phyloP scores from a whole-genome alignment of 2,329 filamentous ascomycete species.

The Chaetomium strumarium region DNA sequence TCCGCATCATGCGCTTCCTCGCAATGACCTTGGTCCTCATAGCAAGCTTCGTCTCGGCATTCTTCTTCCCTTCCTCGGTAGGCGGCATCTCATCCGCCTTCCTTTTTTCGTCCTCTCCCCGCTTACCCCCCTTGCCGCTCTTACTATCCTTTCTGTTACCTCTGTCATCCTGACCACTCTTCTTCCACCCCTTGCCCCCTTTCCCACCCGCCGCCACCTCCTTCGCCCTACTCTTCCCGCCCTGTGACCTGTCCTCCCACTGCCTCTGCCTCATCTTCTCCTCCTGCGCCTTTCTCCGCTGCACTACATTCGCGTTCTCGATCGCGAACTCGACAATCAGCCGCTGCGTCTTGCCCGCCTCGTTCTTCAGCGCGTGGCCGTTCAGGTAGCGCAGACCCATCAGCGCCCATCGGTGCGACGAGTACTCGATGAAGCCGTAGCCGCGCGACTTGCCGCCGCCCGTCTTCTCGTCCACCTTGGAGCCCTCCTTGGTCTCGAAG shows the following conservation, averaged over 20 bases:
- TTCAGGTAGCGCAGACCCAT: conserved; percentile 96
- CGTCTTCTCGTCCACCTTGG: conserved; percentile 70
- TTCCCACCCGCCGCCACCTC: conserved; percentile 25
- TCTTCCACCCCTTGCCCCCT: conserved; percentile 11
- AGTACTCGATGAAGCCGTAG: conserved; percentile 97
- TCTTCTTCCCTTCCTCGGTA: conserved; percentile 33
- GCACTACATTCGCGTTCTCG: conserved; percentile 95
- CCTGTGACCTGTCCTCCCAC: conserved; percentile 15
- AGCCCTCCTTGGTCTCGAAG: conserved; percentile 80
- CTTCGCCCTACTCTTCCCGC: conserved; percentile 1
- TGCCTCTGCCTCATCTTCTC: conserved; percentile 27
- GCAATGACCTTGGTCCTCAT: conserved; percentile 72
- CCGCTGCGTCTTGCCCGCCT: conserved; percentile 73
- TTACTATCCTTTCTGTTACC: conserved; percentile 14
- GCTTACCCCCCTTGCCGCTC: conserved; percentile 29
- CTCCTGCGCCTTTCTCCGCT: conserved; percentile 63
- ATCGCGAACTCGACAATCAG: conserved; percentile 96
- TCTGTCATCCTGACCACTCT: not conserved
- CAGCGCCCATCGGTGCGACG: conserved; percentile 84
- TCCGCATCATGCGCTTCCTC: conserved; percentile 74
- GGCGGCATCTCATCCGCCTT: conserved; percentile 26
- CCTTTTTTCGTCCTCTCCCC: conserved; percentile 23
- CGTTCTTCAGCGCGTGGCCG: conserved; percentile 57
- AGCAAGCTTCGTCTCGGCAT: conserved; percentile 32
- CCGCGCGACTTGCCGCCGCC: conserved; percentile 81